A percentile compares a stretch with the other conserved stretches of the same genome.
These are phyloP conservation scores for Spathaspora passalidarum DNA, from an alignment of 805 yeast species.

Conservation along the genomic window DNA sequence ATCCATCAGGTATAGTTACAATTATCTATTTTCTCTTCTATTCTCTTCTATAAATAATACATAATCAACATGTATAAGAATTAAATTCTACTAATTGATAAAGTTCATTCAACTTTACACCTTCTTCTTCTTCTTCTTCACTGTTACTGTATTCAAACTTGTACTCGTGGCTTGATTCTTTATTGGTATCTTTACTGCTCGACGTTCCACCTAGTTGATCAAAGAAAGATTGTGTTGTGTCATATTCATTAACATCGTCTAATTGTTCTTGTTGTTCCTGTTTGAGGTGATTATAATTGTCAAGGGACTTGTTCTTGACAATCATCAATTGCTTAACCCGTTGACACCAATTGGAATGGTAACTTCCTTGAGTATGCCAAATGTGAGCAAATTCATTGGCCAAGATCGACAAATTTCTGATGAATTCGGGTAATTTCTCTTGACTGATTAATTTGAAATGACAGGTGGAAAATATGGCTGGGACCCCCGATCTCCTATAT, in stretches of 20 bases:
- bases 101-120: slow-evolving; percentile 11
- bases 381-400: slow-evolving; percentile 72
- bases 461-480: slow-evolving; percentile 72
- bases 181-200: neutral
- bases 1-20: neutral
- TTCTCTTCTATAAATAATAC: neutral
- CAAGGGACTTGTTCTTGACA: slow-evolving; percentile 25
- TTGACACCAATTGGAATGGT: slow-evolving; percentile 64
- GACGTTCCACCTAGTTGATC: slow-evolving; percentile 7
- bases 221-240: slow-evolving; percentile 28
- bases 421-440: slow-evolving; percentile 56
- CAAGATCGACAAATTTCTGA: slow-evolving; percentile 62
- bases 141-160: slow-evolving; percentile 21
- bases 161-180: slow-evolving; percentile 4
- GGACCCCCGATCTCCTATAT: slow-evolving; percentile 65
- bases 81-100: slow-evolving; percentile 29
- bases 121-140: slow-evolving; percentile 8
- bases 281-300: slow-evolving; percentile 21
- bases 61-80: slow-evolving; percentile 20
- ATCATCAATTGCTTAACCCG: slow-evolving; percentile 53
- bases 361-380: slow-evolving; percentile 51
- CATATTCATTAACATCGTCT: neutral
- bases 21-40: neutral
- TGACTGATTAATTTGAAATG: slow-evolving; percentile 70
- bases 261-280: slow-evolving; percentile 17